phyloP scores from a whole-genome alignment of 2,329 filamentous ascomycete species.

The Diaporthe ampelina region DNA sequence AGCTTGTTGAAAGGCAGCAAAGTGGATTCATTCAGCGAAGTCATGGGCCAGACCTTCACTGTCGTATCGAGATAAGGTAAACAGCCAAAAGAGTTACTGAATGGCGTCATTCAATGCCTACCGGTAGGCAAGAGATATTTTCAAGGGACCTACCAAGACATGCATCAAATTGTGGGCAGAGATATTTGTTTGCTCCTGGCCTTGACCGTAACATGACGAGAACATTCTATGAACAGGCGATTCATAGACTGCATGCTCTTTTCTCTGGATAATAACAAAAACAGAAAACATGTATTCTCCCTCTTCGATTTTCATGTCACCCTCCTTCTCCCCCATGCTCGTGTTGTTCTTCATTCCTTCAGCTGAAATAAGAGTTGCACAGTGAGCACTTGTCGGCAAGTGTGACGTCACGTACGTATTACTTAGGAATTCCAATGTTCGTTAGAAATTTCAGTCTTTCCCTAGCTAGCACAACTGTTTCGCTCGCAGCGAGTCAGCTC shows the following conservation, averaged over 20 bases:
- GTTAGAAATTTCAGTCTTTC: too few relatives aligned
- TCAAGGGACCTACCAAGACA: not conserved
- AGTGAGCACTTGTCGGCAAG: too few relatives aligned
- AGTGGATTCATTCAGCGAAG: not conserved
- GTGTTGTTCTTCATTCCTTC: not conserved
- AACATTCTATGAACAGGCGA: not conserved
- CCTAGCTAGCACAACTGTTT: too few relatives aligned
- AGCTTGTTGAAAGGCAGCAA: not conserved
- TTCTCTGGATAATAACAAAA: too few relatives aligned
- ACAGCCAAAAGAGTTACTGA: too few relatives aligned
- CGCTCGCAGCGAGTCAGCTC: too few relatives aligned
- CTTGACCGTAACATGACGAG: not conserved
- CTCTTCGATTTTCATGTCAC: not conserved
- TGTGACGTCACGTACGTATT: too few relatives aligned
- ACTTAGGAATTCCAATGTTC: too few relatives aligned
- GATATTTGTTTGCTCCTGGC: not conserved
- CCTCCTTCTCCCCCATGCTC: too few relatives aligned
- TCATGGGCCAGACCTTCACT: not conserved
- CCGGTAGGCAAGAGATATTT: not conserved
- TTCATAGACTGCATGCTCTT: not conserved
- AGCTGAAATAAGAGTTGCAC: not conserved
- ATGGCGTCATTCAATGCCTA: not conserved
- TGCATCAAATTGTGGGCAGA: not conserved
- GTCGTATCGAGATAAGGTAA: not conserved
- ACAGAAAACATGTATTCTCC: not conserved